These are phyloP conservation scores for Artomyces pyxidatus DNA, from an alignment of 768 basidiomycete genomes.

Conservation along the genomic window DNA sequence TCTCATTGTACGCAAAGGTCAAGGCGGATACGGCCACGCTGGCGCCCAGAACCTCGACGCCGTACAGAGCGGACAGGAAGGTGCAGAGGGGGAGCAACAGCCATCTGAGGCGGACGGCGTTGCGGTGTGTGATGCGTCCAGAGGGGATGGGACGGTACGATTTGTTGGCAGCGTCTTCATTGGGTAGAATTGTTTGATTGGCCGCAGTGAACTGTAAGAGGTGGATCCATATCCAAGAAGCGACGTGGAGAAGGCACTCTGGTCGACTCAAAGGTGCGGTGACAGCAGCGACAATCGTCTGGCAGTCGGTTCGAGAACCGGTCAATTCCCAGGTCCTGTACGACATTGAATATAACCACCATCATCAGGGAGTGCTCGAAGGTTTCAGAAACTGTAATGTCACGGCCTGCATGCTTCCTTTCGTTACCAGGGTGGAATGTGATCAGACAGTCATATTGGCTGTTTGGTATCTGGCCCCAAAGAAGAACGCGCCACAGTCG, in stretches of 20 bases:
- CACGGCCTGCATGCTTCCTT: too few species aligned
- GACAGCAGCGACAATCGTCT: constrained; percentile 13
- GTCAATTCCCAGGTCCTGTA: too few species aligned
- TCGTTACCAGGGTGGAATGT: too few species aligned
- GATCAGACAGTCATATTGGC: too few species aligned
- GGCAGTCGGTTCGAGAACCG: too few species aligned
- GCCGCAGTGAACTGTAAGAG: constrained; percentile 23
- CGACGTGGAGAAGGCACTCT: constrained; percentile 3
- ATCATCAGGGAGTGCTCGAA: too few species aligned
- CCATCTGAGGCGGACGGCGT: constrained; percentile 22
- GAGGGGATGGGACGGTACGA: constrained; percentile 27
- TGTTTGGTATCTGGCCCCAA: too few species aligned
- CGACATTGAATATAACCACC: too few species aligned
- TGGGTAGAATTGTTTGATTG: constrained; percentile 21
- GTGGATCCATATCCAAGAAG: constrained; percentile 26
- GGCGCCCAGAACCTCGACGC: constrained; percentile 7
- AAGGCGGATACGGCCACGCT: constrained; percentile 15
- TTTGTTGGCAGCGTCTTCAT: constrained; percentile 25
- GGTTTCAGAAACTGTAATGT: too few species aligned
- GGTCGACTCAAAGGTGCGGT: constrained; percentile 9
- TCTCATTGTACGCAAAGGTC: constrained; percentile 22
- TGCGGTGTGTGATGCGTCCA: constrained; percentile 18
- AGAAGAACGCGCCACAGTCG: too few species aligned
- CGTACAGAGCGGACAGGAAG: constrained; percentile 15
- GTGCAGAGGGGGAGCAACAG: constrained; percentile 20